Evolutionary conservation across 2,329 filamentous ascomycete species (phyloP), one percentile per base, ranked within the genome.

Genomic region (Ramularia collo-cygni): DNA sequence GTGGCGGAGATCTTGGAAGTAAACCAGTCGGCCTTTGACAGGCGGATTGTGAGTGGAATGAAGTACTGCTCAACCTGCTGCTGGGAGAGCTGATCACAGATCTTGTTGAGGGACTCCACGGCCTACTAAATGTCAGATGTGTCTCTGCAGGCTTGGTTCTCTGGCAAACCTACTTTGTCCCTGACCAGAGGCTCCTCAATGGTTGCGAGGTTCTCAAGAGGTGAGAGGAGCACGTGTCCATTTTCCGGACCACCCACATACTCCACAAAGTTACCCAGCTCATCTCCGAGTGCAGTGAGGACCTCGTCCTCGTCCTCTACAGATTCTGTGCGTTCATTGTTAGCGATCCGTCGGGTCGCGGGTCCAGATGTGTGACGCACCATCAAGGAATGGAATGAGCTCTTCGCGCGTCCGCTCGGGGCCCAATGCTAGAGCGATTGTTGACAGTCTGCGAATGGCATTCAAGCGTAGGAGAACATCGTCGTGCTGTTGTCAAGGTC

Each of bases 21-120:
- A 68, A 98, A 98, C 92, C 92, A 98, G 70, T 98, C 92, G 68
- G 92, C 92, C 76, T 96, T 98, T 52, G 92, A 93, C 47, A 98
- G 85, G 62, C 92, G 87, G 60, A 94, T 79, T 44, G 89, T 89
- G 60, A 98, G 82, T 47, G 92, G 92, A 55, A 98, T 90, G 70
- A 96, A 96, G 68, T 89, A 85, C 59, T 95, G 86, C 73, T 98
- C 92, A 62, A 96, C 83, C 71, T 98, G 92, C 65, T 87, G 77
- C 56, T 87, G 72, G 36, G 88, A 94, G 40, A 98, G 77, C 64
- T 95, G 81, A 61, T 81, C 79, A 76, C 92, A 96, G 65, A 98
- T 96, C 73, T 95, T 98, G 78, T 98, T 98, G 55, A 98, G 79
- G 34, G 92, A 98, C 66, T 98, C 93, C 62, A 98, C 92, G 51